Conservation (phyloP, 768 basidiomycete species). For the Chalciporus piperatus region DNA sequence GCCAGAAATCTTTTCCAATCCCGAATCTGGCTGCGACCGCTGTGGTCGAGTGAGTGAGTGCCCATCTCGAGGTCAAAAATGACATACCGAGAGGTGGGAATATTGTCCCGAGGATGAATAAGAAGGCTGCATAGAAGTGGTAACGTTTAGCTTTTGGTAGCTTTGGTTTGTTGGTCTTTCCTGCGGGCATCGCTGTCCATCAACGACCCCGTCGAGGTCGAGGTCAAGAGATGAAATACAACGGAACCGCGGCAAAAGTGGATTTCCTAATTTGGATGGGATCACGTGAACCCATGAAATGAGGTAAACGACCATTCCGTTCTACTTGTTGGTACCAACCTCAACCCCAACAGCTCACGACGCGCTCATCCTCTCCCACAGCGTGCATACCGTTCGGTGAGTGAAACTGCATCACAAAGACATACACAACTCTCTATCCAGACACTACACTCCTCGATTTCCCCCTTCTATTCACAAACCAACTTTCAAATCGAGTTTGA, state of each 20-base stretch:
- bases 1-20: conserved; percentile 85
- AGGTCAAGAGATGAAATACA: neutral
- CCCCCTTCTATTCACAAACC: neutral
- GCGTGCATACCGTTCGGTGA: conserved; percentile 18
- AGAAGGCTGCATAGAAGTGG: conserved; percentile 77
- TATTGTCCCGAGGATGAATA: conserved; percentile 87
- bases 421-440: neutral
- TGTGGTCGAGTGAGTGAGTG: conserved; percentile 30
- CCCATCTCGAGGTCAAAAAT: neutral
- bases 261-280: conserved; percentile 1
- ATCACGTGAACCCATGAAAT: conserved; percentile 28
- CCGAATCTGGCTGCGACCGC: conserved; percentile 94
- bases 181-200: conserved; percentile 29
- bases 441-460: neutral
- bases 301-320: conserved; percentile 21
- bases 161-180: conserved; percentile 50
- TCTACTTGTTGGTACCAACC: neutral
- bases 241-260: neutral
- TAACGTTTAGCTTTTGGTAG: conserved; percentile 58
- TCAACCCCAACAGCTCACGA: conserved; percentile 15
- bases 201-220: neutral
- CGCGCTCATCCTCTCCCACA: conserved; percentile 20
- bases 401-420: neutral
- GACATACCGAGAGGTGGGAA: conserved; percentile 84
- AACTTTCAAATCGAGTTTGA: conserved; percentile 7